phyloP scores from a whole-genome alignment of 78 protist species.

The Salpingoeca rosetta region DNA sequence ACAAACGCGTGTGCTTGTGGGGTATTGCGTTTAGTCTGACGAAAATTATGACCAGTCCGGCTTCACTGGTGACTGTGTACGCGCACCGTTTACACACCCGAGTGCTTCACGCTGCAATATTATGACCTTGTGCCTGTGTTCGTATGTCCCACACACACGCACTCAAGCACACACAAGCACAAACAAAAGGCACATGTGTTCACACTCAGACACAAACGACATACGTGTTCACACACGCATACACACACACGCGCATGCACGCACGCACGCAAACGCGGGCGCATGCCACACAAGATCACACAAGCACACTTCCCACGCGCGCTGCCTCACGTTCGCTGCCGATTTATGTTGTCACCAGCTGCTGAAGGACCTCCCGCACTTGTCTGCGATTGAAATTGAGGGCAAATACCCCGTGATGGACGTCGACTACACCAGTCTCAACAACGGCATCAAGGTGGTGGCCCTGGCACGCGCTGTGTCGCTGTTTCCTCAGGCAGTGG shows the following conservation, averaged over 20 bases:
- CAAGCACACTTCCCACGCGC: too few species aligned
- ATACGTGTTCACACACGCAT: too few species aligned
- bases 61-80: neutral
- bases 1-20: neutral
- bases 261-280: too few species aligned
- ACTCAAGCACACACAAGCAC: too few species aligned
- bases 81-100: neutral
- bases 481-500: too few species aligned
- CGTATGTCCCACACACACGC: too few species aligned
- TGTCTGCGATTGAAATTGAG: neutral
- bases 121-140: neutral
- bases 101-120: neutral
- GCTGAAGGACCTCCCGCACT: neutral
- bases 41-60: neutral
- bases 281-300: too few species aligned
- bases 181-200: neutral
- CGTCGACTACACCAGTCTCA: neutral
- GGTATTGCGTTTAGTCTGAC: neutral
- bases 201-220: neutral
- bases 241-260: too few species aligned
- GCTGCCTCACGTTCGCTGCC: too few species aligned
- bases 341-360: too few species aligned
- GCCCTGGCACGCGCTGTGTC: too few species aligned
- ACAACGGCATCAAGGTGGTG: too few species aligned
- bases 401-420: slow-evolving; percentile 1